Evolutionary conservation across 2,329 filamentous ascomycete species (phyloP).

Genomic region (Fusarium subtropicale): DNA sequence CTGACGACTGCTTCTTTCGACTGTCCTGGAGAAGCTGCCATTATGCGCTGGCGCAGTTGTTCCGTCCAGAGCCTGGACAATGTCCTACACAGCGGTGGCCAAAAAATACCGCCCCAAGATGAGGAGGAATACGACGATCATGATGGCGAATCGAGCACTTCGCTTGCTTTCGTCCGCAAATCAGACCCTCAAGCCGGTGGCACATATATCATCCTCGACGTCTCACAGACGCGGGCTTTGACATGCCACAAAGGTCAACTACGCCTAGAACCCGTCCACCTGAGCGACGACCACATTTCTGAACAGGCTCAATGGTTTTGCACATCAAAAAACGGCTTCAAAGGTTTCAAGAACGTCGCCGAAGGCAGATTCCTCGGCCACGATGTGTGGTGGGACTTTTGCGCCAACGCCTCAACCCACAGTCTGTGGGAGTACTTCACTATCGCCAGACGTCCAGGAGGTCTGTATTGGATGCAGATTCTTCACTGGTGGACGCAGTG

Average conservation of each 20-base stretch:
- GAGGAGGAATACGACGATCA: neutral
- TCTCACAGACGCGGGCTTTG: neutral
- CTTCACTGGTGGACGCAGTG: conserved; percentile 16
- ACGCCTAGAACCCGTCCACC: neutral
- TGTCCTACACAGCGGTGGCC: neutral
- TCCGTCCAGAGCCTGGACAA: neutral
- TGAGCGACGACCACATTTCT: neutral
- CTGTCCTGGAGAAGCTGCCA: neutral
- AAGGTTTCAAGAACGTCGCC: neutral
- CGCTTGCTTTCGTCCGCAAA: neutral
- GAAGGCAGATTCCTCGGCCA: conserved; percentile 2
- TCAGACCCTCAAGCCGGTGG: neutral
- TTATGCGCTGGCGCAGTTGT: neutral
- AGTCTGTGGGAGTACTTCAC: conserved; percentile 14
- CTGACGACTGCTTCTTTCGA: neutral
- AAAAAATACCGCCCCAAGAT: neutral
- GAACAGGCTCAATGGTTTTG: conserved; percentile 3
- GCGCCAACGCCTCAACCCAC: neutral
- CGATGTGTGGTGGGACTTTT: conserved; percentile 8
- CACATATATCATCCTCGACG: conserved; percentile 1
- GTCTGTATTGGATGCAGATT: conserved; percentile 8
- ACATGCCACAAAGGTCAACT: conserved; percentile 4
- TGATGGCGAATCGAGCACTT: neutral
- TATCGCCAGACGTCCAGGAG: neutral
- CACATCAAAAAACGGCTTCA: conserved; percentile 1